Conservation (phyloP, 2,329 filamentous ascomycete species). For the Phialemoniopsis sp. region DNA sequence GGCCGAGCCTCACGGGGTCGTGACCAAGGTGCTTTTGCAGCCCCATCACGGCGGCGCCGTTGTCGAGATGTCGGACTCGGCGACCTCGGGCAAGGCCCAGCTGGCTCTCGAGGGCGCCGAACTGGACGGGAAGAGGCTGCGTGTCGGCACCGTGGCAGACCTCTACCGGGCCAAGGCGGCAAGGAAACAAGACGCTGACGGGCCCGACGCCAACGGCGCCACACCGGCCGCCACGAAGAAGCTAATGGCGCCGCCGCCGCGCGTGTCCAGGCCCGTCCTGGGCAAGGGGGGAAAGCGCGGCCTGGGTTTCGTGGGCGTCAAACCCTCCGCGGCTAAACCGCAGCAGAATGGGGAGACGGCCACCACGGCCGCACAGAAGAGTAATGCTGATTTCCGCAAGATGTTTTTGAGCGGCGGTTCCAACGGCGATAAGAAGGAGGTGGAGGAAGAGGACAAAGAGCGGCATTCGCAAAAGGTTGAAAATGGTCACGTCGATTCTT, state of each 20-base stretch:
- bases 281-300: slow-evolving; percentile 35
- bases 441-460: background rate
- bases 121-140: slow-evolving; percentile 49
- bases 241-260: slow-evolving; percentile 39
- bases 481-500: background rate
- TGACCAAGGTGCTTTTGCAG: slow-evolving; percentile 74
- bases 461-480: background rate
- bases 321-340: slow-evolving; percentile 7
- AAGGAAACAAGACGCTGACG: slow-evolving; percentile 29
- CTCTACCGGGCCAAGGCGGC: slow-evolving; percentile 47
- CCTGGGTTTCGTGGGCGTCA: slow-evolving; percentile 31
- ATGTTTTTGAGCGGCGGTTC: slow-evolving; percentile 17
- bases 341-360: slow-evolving; percentile 5
- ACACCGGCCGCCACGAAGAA: slow-evolving; percentile 13
- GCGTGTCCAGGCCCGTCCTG: slow-evolving; percentile 35
- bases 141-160: slow-evolving; percentile 49
- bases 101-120: slow-evolving; percentile 52
- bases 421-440: background rate
- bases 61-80: slow-evolving; percentile 71
- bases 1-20: slow-evolving; percentile 54
- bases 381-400: slow-evolving; percentile 23
- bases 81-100: slow-evolving; percentile 69
- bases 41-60: slow-evolving; percentile 82
- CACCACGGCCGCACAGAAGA: slow-evolving; percentile 12
- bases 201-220: slow-evolving; percentile 18